These are phyloP conservation scores for Ceratocystis lukuohia DNA, from an alignment of 2,329 filamentous ascomycete species.

Conservation along the genomic window DNA sequence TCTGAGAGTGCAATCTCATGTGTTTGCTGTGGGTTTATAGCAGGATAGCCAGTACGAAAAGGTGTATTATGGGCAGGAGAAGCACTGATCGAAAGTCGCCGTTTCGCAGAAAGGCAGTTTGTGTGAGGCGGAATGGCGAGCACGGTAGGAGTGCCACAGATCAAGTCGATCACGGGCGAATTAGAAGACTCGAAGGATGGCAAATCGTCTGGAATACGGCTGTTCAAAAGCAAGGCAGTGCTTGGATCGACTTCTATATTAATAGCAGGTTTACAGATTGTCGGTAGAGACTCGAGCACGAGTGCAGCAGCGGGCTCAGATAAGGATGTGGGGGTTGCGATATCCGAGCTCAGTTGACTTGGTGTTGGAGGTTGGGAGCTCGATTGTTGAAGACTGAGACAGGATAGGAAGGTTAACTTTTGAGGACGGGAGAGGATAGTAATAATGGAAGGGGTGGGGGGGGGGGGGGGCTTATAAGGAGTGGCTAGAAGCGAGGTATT, in stretches of 20 bases:
- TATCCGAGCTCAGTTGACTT: neutral
- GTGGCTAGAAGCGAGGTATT: neutral
- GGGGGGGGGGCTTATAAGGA: neutral
- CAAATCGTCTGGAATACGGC: neutral
- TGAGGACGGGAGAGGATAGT: neutral
- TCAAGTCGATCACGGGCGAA: neutral
- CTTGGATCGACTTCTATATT: neutral
- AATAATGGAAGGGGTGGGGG: neutral
- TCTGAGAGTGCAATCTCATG: neutral
- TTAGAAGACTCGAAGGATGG: neutral
- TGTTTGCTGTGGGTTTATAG: neutral
- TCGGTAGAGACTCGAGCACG: neutral
- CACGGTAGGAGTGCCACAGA: conserved; percentile 6
- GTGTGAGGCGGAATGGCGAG: neutral
- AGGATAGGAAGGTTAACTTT: neutral
- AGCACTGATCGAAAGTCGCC: conserved; percentile 22
- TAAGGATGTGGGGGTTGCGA: neutral
- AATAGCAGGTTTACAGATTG: neutral
- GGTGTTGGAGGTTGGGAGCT: conserved; percentile 6
- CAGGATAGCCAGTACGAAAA: conserved; percentile 38
- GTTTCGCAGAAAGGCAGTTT: conserved; percentile 4
- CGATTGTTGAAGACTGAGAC: conserved; percentile 1
- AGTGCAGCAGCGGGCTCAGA: neutral
- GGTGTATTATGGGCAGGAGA: conserved; percentile 37
- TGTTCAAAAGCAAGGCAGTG: neutral